Conservation (phyloP, 768 basidiomycete species). For the Suillus spraguei region DNA sequence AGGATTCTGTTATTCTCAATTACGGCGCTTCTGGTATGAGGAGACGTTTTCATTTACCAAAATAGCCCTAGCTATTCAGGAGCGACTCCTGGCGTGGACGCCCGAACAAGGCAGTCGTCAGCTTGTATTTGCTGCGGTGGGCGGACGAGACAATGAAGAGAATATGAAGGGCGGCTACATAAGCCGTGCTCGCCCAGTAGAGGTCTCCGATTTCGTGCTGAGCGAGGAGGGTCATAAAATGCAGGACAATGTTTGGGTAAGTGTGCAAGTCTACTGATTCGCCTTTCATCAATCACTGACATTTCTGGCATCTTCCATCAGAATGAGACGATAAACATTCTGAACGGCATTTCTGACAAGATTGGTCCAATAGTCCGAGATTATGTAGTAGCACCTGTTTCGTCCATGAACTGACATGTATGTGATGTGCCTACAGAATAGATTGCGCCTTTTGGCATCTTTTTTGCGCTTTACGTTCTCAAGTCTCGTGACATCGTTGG, state of each 20-base stretch:
- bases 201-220: slow-evolving; percentile 37
- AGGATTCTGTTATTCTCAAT: slow-evolving; percentile 33
- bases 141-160: slow-evolving; percentile 23
- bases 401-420: neutral
- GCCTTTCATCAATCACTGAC: too few relatives aligned
- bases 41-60: neutral
- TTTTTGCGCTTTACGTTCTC: too few relatives aligned
- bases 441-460: neutral
- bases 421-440: neutral
- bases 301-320: neutral
- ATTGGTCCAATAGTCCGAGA: slow-evolving; percentile 17
- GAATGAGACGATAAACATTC: slow-evolving; percentile 25
- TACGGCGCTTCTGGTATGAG: slow-evolving; percentile 17
- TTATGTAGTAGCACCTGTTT: slow-evolving; percentile 11
- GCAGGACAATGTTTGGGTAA: slow-evolving; percentile 38
- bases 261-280: slow-evolving; percentile 13
- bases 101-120: slow-evolving; percentile 38
- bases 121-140: slow-evolving; percentile 34
- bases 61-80: slow-evolving; percentile 6
- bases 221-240: slow-evolving; percentile 30
- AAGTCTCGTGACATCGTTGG: neutral
- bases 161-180: slow-evolving; percentile 27
- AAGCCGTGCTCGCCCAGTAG: slow-evolving; percentile 13
- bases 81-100: slow-evolving; percentile 21
- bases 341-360: slow-evolving; percentile 17